Evolutionary conservation across 176 grass and related monocot species (phyloP).

Genomic region (Tillandsia leiboldiana): DNA sequence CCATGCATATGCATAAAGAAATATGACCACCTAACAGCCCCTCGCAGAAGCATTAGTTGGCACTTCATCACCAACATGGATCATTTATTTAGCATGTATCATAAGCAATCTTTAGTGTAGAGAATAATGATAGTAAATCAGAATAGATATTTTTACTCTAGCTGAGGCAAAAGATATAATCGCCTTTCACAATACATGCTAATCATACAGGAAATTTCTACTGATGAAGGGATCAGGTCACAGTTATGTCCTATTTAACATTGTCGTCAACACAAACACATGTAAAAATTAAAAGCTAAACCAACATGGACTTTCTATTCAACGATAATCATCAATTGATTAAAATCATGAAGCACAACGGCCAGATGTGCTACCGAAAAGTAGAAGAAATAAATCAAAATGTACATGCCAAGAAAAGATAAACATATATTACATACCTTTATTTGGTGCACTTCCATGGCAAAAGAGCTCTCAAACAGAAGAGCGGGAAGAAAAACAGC

Average conservation of each 20-base stretch:
- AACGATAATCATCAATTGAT: neutral
- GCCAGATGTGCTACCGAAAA: slow-evolving; percentile 3
- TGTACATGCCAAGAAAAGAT: neutral
- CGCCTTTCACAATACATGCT: neutral
- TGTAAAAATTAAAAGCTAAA: neutral
- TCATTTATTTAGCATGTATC: neutral
- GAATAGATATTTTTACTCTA: too few relatives aligned
- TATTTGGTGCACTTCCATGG: slow-evolving; percentile 94
- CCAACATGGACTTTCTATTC: neutral
- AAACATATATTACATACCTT: slow-evolving; percentile 40
- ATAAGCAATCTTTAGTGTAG: neutral
- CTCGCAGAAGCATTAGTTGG: too few relatives aligned
- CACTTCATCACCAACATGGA: neutral
- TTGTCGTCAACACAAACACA: neutral
- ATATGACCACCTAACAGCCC: too few relatives aligned
- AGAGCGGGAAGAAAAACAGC: slow-evolving; percentile 88
- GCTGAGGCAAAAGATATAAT: neutral
- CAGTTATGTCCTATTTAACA: neutral
- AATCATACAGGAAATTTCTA: too few relatives aligned
- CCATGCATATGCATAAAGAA: too few relatives aligned
- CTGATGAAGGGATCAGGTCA: neutral
- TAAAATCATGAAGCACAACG: neutral
- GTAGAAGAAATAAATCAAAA: neutral
- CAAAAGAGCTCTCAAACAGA: slow-evolving; percentile 91
- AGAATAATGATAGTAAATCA: neutral